Base-by-base conservation (phyloP, 2,329 filamentous ascomycete species). In the Clonostachys rhizophaga region DNA sequence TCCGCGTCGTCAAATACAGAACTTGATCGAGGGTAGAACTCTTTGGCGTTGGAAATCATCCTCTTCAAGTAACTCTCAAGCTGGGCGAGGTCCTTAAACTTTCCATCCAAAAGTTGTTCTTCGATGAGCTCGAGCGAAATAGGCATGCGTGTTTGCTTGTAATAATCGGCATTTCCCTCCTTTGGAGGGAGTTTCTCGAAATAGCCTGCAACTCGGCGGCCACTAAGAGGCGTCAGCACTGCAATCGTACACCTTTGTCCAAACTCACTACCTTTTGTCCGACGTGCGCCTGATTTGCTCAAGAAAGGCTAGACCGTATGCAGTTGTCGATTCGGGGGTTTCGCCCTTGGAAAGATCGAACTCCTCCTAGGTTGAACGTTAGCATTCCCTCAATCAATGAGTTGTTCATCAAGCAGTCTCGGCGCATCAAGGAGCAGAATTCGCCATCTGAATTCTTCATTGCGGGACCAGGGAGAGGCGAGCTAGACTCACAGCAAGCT, bases 31-130 rank as follows among this genome's bases (percentile, higher is more conserved):
- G 84, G 76, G 59, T 92, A 92, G 68, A 83, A 94, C 46, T 89
- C 84, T 65, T 95, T 95, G 35, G 88, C 89, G 60, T 95, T 96
- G 53, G 83, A 78, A 47, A 95, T 86, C 77, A 96, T 87, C 52
- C 90, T 84, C 71, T 94, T 95, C 61, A 92, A 80, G 62, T 91
- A 91, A 59, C 87, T 85, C 65, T 96, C 91, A 12, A 96, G 71
- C 44, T 85, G 76, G 6, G 88, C 83, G 43, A 96, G 74, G 45
- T 71, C 86, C 13, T 76, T 63, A 61, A 95, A 95, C 53, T 84
- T 78, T 56, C 79, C 72, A 44, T 80, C 75, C 45, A 81, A 76
- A 44, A 96, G 74, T 65, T 89, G 92, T 42, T 75, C 74, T 70
- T 95, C 87, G 50, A 95, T 86, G 3, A 78, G 85, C 55, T 86